Evolutionary conservation across 169 alveolate species (phyloP), one percentile per base, ranked within the genome.

Genomic region (Plasmodium vivax): DNA sequence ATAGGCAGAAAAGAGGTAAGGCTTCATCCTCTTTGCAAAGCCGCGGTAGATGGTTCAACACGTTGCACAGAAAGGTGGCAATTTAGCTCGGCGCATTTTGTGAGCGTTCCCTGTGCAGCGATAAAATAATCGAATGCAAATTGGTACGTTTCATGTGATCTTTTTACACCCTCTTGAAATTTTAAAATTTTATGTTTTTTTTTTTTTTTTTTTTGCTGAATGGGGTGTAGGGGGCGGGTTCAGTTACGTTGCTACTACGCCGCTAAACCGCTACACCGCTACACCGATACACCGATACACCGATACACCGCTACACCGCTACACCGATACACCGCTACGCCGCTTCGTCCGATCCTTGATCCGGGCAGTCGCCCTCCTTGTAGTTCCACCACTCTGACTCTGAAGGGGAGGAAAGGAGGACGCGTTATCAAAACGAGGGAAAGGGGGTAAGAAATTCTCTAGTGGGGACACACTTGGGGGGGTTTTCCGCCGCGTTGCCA

Each of bases 311-410:
- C 27, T 23, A 23, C 0, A 23, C 27, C 27, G 27, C 27, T 23
- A 23, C 0, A 23, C 27, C 27, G 27, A 0, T 23, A 23, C 0
- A 23, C 27, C 38, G 77, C 38, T 30, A 68, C 14, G 38, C 77
- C 9, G 38, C 77, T 68, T 68, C 77, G 43, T 30, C 4, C 43
- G 43, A 34, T 10, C n/a, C 43, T 19, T 38, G 16, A 2, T 30
- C 54, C 1, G 47, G 62, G 36, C 1, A 45, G 38, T 45, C 73
- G 12, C 36, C 84, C 47, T 87, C 23, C 32, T 75, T 87, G 71
- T 77, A 87, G 82, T 87, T 87, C 93, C 93, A 77, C 87, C 93
- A 87, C 16, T 71, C 85, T 38, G 93, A 77, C 71, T 87, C 93
- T 87, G 34, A 23, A 87, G 27, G 68, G 32, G 87, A 0, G 12